phyloP scores from a whole-genome alignment of 2,329 filamentous ascomycete species.

The Fusarium fujikuroi region DNA sequence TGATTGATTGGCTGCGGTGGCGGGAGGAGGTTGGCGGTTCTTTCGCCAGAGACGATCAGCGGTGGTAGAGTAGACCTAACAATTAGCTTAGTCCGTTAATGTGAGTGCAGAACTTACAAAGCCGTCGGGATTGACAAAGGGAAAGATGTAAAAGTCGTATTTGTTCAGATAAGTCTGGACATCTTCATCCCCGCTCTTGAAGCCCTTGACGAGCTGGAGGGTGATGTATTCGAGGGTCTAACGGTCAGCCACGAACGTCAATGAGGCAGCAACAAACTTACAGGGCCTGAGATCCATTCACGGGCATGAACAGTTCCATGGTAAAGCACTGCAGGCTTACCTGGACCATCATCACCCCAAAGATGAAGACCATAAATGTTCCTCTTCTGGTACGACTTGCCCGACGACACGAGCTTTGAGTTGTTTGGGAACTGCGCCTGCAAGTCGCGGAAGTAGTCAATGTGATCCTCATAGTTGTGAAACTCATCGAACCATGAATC shows the following conservation, averaged over 20 bases:
- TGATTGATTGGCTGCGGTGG: conserved; percentile 35
- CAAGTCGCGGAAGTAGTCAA: conserved; percentile 57
- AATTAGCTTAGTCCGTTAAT: background rate
- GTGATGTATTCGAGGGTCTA: conserved; percentile 60
- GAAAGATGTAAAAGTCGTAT: conserved; percentile 68
- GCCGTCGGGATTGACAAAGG: conserved; percentile 60
- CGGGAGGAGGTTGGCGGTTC: conserved; percentile 56
- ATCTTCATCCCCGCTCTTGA: conserved; percentile 49
- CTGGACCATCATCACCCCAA: conserved; percentile 56
- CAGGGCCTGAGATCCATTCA: conserved; percentile 64
- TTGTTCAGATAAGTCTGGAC: conserved; percentile 60
- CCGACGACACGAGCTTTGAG: conserved; percentile 58
- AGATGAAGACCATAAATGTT: conserved; percentile 68
- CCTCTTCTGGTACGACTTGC: conserved; percentile 57
- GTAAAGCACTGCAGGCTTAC: conserved; percentile 60
- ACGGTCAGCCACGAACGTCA: background rate
- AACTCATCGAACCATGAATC: conserved; percentile 61
- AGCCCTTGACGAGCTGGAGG: conserved; percentile 56
- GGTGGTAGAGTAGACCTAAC: conserved; percentile 56
- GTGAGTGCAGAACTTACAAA: conserved; percentile 31
- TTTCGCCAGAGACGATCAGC: conserved; percentile 63
- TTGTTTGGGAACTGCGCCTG: conserved; percentile 55
- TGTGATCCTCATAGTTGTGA: conserved; percentile 62
- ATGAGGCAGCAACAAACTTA: conserved; percentile 50
- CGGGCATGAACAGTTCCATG: conserved; percentile 65